Evolutionary conservation across 768 basidiomycete genomes (phyloP).

Genomic region (Sistotremastrum niveocremeum): DNA sequence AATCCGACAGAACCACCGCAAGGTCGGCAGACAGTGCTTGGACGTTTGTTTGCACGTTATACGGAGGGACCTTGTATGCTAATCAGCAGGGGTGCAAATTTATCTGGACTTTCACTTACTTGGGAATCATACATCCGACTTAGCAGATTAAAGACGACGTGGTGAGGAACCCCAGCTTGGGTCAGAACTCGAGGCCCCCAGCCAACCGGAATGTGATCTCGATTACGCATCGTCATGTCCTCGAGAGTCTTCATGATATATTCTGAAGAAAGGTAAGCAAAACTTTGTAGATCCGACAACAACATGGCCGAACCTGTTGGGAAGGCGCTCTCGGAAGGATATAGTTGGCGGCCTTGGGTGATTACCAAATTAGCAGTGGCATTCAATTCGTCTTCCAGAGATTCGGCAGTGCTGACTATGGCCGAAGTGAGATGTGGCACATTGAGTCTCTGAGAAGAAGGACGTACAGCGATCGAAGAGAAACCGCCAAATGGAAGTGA

Average conservation of each 20-base stretch:
- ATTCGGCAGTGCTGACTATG: slow-evolving; percentile 16
- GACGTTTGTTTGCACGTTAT: slow-evolving; percentile 67
- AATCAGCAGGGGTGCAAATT: slow-evolving; percentile 2
- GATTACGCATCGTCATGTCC: slow-evolving; percentile 52
- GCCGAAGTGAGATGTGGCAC: not conserved
- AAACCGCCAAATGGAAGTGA: slow-evolving; percentile 78
- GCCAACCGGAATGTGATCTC: slow-evolving; percentile 46
- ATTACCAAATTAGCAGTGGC: slow-evolving; percentile 49
- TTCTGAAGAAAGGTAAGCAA: slow-evolving; percentile 28
- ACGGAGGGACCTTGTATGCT: slow-evolving; percentile 53
- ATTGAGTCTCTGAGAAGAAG: not conserved
- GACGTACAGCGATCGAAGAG: slow-evolving; percentile 68
- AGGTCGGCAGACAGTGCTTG: slow-evolving; percentile 74
- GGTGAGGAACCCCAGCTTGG: slow-evolving; percentile 69
- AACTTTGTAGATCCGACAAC: no score
- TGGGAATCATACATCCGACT: slow-evolving; percentile 84
- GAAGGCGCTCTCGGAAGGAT: slow-evolving; percentile 83
- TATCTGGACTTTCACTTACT: slow-evolving; percentile 28
- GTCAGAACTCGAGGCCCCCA: slow-evolving; percentile 74
- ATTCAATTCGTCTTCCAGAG: slow-evolving; percentile 43
- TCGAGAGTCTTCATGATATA: slow-evolving; percentile 66
- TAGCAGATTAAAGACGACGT: slow-evolving; percentile 74
- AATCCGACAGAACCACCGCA: slow-evolving; percentile 65
- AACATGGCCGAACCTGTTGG: slow-evolving; percentile 23
- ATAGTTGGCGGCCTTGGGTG: slow-evolving; percentile 72